Percentiles rank a stretch among this genome's conserved stretches.
phyloP scores from a whole-genome alignment of 148 eudicot genomes.

The Rhododendron vialii region DNA sequence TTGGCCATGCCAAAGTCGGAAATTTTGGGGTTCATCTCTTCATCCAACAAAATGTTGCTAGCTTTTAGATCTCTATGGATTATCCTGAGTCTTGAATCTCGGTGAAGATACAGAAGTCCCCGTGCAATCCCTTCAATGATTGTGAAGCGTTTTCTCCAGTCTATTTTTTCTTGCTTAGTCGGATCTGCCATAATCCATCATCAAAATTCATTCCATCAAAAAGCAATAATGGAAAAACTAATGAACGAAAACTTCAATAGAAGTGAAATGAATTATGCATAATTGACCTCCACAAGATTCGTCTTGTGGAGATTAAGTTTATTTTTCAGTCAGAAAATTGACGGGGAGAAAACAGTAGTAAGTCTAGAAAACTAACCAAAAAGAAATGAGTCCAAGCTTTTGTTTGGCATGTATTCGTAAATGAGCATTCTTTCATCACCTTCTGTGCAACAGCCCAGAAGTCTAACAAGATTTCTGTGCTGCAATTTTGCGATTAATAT shows the following conservation, averaged over 20 bases:
- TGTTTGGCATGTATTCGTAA: constrained; percentile 65
- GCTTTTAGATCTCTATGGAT: constrained; percentile 34
- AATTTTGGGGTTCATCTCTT: constrained; percentile 30
- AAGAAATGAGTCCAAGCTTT: constrained; percentile 55
- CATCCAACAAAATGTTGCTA: constrained; percentile 28
- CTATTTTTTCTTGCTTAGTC: constrained; percentile 8
- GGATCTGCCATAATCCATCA: constrained; percentile 13
- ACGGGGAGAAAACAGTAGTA: not conserved
- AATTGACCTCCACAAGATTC: not conserved
- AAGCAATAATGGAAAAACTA: not conserved
- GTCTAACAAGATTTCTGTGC: constrained; percentile 59
- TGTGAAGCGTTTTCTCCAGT: constrained; percentile 24
- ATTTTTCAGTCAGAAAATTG: not conserved
- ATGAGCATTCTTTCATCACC: constrained; percentile 61
- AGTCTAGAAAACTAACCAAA: constrained; percentile 36
- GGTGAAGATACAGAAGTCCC: constrained; percentile 28
- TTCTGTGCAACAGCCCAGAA: constrained; percentile 42
- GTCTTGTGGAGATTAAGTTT: not conserved
- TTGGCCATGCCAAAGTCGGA: constrained; percentile 49
- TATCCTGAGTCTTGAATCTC: constrained; percentile 24
- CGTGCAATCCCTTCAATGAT: constrained; percentile 20
- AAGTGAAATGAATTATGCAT: not conserved
- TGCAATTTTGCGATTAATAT: constrained; percentile 55
- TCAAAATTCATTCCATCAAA: not conserved
- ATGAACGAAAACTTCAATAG: not conserved